Base-by-base conservation (phyloP, 495 filamentous ascomycete genomes). In the Penicillium psychrofluorescens region DNA sequence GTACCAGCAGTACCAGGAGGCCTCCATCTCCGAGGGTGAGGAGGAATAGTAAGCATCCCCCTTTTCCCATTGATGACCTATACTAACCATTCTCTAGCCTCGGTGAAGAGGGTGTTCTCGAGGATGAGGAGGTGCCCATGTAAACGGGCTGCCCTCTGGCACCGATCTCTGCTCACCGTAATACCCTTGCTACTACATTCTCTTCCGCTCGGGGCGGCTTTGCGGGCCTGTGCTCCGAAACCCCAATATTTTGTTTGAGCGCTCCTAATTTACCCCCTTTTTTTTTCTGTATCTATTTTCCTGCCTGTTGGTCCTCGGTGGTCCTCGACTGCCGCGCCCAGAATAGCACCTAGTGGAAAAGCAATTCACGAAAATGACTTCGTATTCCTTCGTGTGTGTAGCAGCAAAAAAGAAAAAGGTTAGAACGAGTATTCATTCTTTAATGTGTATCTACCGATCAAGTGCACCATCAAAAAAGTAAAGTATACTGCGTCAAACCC, bases 1-100 rank as follows among this genome's bases (percentile, higher is more conserved):
- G 71, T 99, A 99, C 80, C 92, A 99, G 81, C 94, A 99, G 71
- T 99, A 99, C 81, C 92, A 99, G 80, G 92, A 99, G 63, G 92
- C 92, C 60, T 86, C 87, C 55, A 79, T 95, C 62, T 81, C 77
- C 44, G 81, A 84, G 59, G 80, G 73, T 45, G 81, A 85, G 68
- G 81, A 85, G 63, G 81, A 81, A 48, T 84, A 85, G 71, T 75
- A 67, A 63, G 63, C 60, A 38, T 41, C 31, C 16, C 29, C 38
- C 28, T 16, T 32, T 11, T 22, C 35, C 12, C 41, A 8, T 14
- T 27, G 11, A 32, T 12, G 10, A 45, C 38, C 2, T 11, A 29
- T 35, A 40, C 50, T 60, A 49, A 57, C 55, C 10, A 27, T 14
- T 35, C 9, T 36, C 12, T 41, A 44, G 31, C 36, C 59, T 61